Evolutionary conservation across 2,329 filamentous ascomycete genomes (phyloP).

Genomic region (Xylaria sp.): DNA sequence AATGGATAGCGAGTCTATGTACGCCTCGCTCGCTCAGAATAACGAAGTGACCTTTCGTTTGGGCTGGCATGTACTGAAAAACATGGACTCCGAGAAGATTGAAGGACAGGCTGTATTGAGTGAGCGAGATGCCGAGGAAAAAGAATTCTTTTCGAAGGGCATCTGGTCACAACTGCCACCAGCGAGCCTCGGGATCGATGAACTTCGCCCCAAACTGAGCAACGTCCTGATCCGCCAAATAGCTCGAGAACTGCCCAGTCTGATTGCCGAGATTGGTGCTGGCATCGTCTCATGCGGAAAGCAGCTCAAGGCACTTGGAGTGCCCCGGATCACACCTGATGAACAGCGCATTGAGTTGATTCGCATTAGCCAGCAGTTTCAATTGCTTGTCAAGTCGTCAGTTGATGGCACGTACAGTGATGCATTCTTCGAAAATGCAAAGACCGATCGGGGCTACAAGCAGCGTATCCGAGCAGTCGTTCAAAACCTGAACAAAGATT

Average conservation of each 20-base stretch:
- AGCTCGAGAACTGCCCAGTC: constrained; percentile 39
- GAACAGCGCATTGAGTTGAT: constrained; percentile 48
- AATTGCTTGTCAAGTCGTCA: constrained; percentile 33
- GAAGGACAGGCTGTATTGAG: constrained; percentile 25
- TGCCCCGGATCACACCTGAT: constrained; percentile 37
- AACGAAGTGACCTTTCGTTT: constrained; percentile 42
- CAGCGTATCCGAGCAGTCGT: constrained; percentile 50
- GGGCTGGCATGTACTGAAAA: constrained; percentile 50
- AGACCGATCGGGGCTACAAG: constrained; percentile 31
- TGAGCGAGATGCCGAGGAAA: constrained; percentile 38
- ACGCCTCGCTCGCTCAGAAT: constrained; percentile 41
- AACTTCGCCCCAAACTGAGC: constrained; percentile 46
- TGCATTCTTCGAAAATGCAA: constrained; percentile 43
- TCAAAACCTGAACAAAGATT: constrained; percentile 45
- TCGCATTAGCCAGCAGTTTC: constrained; percentile 41
- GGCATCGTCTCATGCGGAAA: constrained; percentile 33
- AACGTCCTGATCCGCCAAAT: constrained; percentile 46
- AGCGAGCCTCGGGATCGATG: constrained; percentile 41
- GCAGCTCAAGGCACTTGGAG: constrained; percentile 44
- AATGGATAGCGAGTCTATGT: constrained; percentile 38
- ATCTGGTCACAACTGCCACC: constrained; percentile 36
- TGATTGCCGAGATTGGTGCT: constrained; percentile 40
- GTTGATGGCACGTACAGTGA: constrained; percentile 47
- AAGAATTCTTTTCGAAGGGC: constrained; percentile 39
- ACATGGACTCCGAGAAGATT: constrained; percentile 37